Evolutionary conservation across 2,329 filamentous ascomycete genomes (phyloP), one percentile per base, ranked within the genome.

Genomic region (Pseudophaeomoniella oleicola): DNA sequence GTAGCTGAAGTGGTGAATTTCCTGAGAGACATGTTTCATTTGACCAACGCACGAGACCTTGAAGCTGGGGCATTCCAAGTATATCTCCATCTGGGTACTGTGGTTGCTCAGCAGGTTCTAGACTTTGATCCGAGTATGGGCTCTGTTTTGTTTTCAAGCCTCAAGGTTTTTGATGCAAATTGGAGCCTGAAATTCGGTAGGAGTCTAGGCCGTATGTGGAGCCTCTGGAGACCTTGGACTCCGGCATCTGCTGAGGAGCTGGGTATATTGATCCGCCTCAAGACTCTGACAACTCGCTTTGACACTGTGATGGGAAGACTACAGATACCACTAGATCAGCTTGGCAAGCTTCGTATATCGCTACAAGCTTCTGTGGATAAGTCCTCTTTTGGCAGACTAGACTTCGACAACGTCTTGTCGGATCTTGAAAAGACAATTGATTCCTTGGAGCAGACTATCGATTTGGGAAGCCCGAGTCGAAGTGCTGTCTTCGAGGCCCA

Each of bases 101-200:
- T 50, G 19, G 42, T 60, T 14, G 49, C 38, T 48, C 51, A 42
- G 47, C 64, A 44, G 29, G 52, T 57, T 12, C 45, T 48, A 19
- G 46, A 50, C 38, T 49, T 46, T 5, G 48, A 46, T 9, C 42
- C 44, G n/a, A n/a, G n/a, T 9, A 27, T 27, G 6, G 22, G 22
- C 30, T 35, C 37, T 18, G 38, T 42, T 4, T 49, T 53, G 30
- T 60, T 44, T 32, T 46, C 40, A 35, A 45, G 47, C 32, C 56
- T 69, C 31, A 60, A 60, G 29, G 67, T 67, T 35, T 88, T 93
- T 50, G 67, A 72, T 16, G 68, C 73, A 12, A 76, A 74, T 2
- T 87, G 86, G 60, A 75, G 75, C 38, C 60, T 92, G 11, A 75
- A 66, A 0, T 86, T 80, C 2, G 86, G 85, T 0, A 62, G 86